Evolutionary conservation across 2,329 filamentous ascomycete genomes (phyloP).

Genomic region (Pseudogymnoascus sp.): DNA sequence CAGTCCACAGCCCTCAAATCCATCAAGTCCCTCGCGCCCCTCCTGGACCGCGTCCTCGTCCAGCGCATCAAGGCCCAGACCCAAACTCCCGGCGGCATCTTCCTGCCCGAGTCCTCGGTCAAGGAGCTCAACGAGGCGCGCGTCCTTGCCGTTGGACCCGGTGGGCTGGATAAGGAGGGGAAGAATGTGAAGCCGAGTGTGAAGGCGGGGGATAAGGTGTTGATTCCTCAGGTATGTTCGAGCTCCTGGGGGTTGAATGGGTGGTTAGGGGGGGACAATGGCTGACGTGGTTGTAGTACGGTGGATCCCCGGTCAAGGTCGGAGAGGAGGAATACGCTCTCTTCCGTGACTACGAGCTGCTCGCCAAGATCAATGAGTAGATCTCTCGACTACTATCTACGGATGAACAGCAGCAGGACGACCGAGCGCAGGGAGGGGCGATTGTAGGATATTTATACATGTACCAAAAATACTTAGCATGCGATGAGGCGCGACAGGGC

Average conservation of each 20-base stretch:
- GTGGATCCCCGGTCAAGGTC: conserved; percentile 91
- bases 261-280: conserved; percentile 17
- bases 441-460: not conserved
- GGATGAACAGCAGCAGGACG: not conserved
- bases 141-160: conserved; percentile 90
- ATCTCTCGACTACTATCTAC: conserved; percentile 17
- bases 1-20: conserved; percentile 75
- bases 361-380: conserved; percentile 99
- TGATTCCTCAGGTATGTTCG: conserved; percentile 79
- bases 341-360: conserved; percentile 96
- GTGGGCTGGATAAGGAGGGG: conserved; percentile 77
- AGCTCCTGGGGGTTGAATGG: not conserved
- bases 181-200: conserved; percentile 83
- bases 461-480: not conserved
- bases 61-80: conserved; percentile 96
- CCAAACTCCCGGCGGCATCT: conserved; percentile 95
- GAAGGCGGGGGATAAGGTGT: conserved; percentile 73
- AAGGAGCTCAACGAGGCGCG: conserved; percentile 98
- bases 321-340: conserved; percentile 94
- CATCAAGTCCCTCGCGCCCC: conserved; percentile 88
- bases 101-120: conserved; percentile 90
- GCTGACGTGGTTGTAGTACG: conserved; percentile 53
- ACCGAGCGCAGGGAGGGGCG: too few relatives aligned
- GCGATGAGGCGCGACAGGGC: not conserved
- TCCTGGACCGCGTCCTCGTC: conserved; percentile 95